Percentiles rank a stretch among this genome's conserved stretches.
phyloP scores from a whole-genome alignment of 2,329 filamentous ascomycete genomes.

The Didymellaceae sp. region DNA sequence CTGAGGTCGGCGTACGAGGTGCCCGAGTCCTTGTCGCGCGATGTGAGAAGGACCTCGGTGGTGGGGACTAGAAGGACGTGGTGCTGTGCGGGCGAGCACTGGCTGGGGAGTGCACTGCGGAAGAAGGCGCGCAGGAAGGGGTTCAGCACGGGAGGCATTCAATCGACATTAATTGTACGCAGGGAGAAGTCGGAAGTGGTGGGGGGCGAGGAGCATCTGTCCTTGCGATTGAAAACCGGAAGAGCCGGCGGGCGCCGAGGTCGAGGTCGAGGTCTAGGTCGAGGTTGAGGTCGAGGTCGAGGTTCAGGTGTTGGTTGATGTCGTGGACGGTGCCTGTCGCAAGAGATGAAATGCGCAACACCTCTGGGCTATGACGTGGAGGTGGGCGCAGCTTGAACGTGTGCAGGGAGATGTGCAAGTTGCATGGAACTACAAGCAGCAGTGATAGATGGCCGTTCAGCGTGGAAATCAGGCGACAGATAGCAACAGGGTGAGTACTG shows the following conservation, averaged over 20 bases:
- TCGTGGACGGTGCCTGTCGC: conserved; percentile 20
- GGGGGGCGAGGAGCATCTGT: conserved; percentile 38
- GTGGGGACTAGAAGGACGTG: conserved; percentile 93
- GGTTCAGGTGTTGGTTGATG: conserved; percentile 17
- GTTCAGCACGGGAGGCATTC: conserved; percentile 95
- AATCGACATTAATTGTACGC: conserved; percentile 53
- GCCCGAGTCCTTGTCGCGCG: conserved; percentile 85
- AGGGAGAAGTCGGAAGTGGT: conserved; percentile 18
- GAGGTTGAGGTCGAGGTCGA: too few species aligned
- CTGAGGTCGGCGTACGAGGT: conserved; percentile 79
- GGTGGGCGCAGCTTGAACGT: neutral
- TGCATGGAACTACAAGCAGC: neutral
- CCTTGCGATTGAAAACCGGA: conserved; percentile 30
- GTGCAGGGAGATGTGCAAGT: neutral
- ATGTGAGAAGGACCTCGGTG: conserved; percentile 87
- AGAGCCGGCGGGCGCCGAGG: conserved; percentile 23
- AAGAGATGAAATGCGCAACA: conserved; percentile 21
- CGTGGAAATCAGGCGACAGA: conserved; percentile 3
- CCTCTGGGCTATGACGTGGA: conserved; percentile 5
- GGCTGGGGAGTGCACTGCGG: conserved; percentile 87
- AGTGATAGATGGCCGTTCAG: conserved; percentile 5
- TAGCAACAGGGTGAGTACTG: conserved; percentile 4
- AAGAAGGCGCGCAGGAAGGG: conserved; percentile 99
- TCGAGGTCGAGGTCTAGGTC: too few species aligned
- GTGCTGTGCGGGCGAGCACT: conserved; percentile 90